Conservation (phyloP, 1,284 basidiomycete genomes). For the Chiua sp. region DNA sequence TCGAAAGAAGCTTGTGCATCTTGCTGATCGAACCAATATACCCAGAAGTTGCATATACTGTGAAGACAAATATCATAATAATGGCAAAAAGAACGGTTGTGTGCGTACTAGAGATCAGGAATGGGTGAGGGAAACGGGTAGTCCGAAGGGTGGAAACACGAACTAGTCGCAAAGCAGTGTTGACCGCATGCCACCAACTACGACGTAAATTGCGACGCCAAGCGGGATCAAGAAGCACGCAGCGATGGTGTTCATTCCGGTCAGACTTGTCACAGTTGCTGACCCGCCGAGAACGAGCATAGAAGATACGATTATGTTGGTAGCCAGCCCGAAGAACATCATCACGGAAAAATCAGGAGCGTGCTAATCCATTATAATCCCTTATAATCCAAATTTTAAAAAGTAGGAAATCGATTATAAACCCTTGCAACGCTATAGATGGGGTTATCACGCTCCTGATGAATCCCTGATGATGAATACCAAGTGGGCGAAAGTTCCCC, state of each 20-base stretch:
- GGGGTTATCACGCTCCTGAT: too few species aligned
- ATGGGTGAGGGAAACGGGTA: constrained; percentile 30
- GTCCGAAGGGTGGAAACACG: constrained; percentile 25
- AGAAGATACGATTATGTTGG: constrained; percentile 77
- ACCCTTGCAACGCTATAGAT: too few species aligned
- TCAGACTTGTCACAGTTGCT: constrained; percentile 80
- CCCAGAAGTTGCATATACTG: constrained; percentile 79
- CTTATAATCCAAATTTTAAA: too few species aligned
- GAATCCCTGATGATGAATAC: too few species aligned
- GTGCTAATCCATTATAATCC: too few species aligned
- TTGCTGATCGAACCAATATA: constrained; percentile 62
- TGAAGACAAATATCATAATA: constrained; percentile 72
- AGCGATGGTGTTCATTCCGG: constrained; percentile 84
- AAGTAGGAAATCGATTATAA: too few species aligned
- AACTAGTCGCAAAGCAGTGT: constrained; percentile 65
- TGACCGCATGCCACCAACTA: constrained; percentile 67
- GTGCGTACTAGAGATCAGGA: constrained; percentile 59
- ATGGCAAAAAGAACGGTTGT: constrained; percentile 84
- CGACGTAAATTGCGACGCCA: constrained; percentile 64
- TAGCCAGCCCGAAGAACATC: constrained; percentile 79
- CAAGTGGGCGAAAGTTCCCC: constrained; percentile 76
- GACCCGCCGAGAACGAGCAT: constrained; percentile 71
- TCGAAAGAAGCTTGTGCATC: constrained; percentile 64
- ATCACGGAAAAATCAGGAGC: too few species aligned
- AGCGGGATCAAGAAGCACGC: constrained; percentile 80